Percentiles rank a stretch among this genome's conserved stretches.
These are phyloP conservation scores for Globisporangium nagaii DNA, from an alignment of 352 stramenopile genomes.

Conservation along the genomic window DNA sequence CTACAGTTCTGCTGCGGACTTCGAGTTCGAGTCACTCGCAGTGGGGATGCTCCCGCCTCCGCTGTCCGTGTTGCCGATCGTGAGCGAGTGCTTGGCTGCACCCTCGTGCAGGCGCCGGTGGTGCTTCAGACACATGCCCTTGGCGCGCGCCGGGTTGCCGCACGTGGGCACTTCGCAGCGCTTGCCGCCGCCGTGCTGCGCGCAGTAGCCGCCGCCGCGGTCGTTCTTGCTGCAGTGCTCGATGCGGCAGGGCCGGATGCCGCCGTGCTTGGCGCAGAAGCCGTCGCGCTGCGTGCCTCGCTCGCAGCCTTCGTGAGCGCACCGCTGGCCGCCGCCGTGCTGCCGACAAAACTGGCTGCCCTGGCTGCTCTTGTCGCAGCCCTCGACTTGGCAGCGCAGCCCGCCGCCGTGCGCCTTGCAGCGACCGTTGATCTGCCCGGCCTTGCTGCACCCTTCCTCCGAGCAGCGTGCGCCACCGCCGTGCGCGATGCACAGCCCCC, in stretches of 20 bases:
- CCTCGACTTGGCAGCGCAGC: constrained; percentile 33
- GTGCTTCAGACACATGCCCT: neutral
- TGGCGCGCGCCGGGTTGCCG: neutral
- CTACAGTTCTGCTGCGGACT: no score
- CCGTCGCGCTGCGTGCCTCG: neutral
- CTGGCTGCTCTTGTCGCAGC: neutral
- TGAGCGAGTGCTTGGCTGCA: neutral
- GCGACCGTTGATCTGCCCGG: constrained; percentile 59
- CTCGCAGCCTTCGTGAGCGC: neutral
- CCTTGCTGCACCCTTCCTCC: neutral
- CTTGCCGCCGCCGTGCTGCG: constrained; percentile 78
- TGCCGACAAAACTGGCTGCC: neutral
- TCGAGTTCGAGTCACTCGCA: no score
- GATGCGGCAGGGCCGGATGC: neutral
- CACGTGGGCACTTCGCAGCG: constrained; percentile 37
- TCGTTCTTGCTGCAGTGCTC: constrained; percentile 80
- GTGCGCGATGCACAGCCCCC: neutral
- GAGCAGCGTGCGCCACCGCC: neutral
- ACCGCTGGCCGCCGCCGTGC: neutral
- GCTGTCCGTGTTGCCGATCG: no score
- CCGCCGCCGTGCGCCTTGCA: constrained; percentile 80
- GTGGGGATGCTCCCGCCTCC: no score
- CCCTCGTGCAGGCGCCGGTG: neutral
- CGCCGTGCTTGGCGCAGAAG: neutral
- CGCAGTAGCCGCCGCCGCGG: constrained; percentile 79